phyloP scores from a whole-genome alignment of 768 basidiomycete genomes.

The Sarcomyxa edulis region DNA sequence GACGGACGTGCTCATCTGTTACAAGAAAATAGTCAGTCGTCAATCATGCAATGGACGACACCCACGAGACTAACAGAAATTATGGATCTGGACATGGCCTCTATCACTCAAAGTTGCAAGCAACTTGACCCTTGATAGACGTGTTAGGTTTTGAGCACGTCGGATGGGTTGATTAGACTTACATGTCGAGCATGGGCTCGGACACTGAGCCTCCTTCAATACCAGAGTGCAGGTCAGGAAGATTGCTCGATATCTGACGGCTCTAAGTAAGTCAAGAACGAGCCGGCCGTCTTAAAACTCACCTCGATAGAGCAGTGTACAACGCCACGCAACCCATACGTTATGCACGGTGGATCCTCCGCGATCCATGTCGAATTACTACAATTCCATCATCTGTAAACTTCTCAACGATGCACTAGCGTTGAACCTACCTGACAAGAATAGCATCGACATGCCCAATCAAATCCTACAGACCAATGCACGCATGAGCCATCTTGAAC shows the following conservation, averaged over 20 bases:
- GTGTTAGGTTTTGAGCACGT: background rate
- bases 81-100: conserved; percentile 62
- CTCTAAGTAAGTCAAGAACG: background rate
- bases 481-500: background rate
- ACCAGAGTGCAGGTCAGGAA: conserved; percentile 88
- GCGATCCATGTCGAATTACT: conserved; percentile 98
- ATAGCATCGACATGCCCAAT: conserved; percentile 90
- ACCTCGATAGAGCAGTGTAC: conserved; percentile 83
- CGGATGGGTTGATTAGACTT: conserved; percentile 12
- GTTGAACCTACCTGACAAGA: conserved; percentile 69
- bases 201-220: conserved; percentile 83
- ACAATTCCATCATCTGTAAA: conserved; percentile 2
- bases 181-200: conserved; percentile 96
- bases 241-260: conserved; percentile 58
- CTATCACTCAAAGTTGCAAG: conserved; percentile 64
- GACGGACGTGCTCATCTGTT: conserved; percentile 73
- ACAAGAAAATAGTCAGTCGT: background rate
- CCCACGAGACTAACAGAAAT: conserved; percentile 63
- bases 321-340: conserved; percentile 92
- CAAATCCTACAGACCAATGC: conserved; percentile 41
- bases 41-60: background rate
- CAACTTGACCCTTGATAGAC: conserved; percentile 63
- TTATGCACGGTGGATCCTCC: conserved; percentile 88
- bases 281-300: conserved; percentile 4
- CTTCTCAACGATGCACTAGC: too few relatives aligned